Conservation (phyloP, 73 alveolate species). For the Paramecium octaurelia region DNA sequence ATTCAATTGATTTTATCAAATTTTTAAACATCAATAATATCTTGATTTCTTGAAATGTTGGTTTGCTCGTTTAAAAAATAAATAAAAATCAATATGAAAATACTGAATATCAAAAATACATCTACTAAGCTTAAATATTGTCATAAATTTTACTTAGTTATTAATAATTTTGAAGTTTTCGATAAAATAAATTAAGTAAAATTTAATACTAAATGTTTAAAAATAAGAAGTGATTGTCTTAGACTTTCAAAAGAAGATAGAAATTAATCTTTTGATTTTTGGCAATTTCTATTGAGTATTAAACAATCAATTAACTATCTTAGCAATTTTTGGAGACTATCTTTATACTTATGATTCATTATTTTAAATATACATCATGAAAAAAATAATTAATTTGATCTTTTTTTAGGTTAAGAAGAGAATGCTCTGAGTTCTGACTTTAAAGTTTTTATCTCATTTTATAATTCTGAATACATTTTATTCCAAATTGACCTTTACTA, state of each 20-base stretch:
- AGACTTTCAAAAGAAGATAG: background rate
- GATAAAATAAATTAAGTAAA: background rate
- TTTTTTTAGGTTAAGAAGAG: background rate
- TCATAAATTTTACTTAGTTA: background rate
- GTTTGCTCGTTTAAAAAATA: background rate
- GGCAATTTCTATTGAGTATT: background rate
- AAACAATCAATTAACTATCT: background rate
- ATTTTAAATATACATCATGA: background rate
- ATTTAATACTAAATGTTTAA: background rate
- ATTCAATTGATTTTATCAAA: too few species aligned
- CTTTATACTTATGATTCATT: background rate
- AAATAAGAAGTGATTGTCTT: background rate
- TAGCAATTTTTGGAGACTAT: background rate
- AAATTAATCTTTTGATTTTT: background rate
- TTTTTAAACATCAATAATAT: too few species aligned
- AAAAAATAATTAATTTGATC: constrained; percentile 6
- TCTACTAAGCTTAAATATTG: background rate
- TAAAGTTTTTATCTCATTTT: background rate
- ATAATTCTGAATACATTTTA: background rate
- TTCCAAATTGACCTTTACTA: background rate
- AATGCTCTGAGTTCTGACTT: background rate
- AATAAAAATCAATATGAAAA: too few species aligned
- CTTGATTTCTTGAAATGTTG: background rate
- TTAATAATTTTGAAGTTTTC: background rate
- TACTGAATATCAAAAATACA: too few species aligned